Evolutionary conservation across 2,329 filamentous ascomycete species (phyloP).

Genomic region (Fusarium pseudonygamai): DNA sequence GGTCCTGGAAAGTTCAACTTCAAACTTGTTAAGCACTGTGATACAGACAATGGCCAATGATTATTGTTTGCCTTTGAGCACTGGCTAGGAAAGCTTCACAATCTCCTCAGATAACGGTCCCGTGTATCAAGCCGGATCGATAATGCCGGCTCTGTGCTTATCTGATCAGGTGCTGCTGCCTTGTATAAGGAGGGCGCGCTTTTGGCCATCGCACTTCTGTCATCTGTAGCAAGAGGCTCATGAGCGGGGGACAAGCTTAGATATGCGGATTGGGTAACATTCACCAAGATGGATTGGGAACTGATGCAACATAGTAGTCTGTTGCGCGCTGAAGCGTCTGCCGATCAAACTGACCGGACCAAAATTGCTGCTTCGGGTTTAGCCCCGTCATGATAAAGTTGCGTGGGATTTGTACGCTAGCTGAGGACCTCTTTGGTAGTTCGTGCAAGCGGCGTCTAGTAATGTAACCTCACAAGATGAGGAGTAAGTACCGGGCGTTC

Average conservation of each 20-base stretch:
- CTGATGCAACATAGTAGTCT: background rate
- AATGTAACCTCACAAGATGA: background rate
- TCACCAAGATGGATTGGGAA: background rate
- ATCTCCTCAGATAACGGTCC: too few relatives aligned
- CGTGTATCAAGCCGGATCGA: background rate
- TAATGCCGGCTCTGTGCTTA: background rate
- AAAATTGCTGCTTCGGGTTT: background rate
- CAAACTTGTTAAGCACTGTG: background rate
- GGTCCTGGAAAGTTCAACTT: background rate
- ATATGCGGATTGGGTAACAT: background rate
- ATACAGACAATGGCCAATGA: accelerated
- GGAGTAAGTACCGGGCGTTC: background rate
- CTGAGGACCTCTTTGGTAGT: background rate
- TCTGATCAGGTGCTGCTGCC: background rate
- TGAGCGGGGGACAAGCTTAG: too few relatives aligned
- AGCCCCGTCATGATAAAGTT: background rate
- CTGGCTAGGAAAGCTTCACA: background rate
- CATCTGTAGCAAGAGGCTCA: background rate
- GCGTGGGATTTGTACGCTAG: background rate
- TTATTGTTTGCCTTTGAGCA: accelerated
- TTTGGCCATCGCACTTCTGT: background rate
- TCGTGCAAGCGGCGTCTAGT: background rate
- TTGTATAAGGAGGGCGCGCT: background rate
- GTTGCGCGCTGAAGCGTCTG: background rate
- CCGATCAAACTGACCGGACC: background rate